phyloP scores from a whole-genome alignment of 2,329 filamentous ascomycete species.

The Zasmidium angulare region DNA sequence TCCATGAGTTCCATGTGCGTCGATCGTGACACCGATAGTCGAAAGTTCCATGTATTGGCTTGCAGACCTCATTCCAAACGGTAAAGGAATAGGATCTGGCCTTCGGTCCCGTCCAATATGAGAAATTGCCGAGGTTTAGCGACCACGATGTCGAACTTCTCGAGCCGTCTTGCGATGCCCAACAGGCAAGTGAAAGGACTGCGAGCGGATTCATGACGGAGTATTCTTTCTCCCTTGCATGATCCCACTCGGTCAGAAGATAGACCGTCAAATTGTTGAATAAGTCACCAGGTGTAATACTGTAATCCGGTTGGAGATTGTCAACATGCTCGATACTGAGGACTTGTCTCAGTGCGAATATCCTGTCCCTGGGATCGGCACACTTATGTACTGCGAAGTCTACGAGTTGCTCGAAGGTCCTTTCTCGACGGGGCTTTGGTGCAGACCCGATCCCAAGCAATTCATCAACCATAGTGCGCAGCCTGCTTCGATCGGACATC shows the following conservation, averaged over 20 bases:
- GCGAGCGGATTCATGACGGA: background rate
- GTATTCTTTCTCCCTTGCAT: no score
- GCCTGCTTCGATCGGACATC: no score
- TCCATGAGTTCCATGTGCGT: background rate
- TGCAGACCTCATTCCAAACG: no score
- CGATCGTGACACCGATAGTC: background rate
- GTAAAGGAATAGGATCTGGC: background rate
- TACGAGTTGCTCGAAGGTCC: background rate
- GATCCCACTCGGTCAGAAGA: background rate
- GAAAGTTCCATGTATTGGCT: no score
- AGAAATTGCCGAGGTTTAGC: background rate
- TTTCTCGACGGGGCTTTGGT: background rate
- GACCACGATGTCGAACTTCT: background rate
- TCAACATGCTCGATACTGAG: background rate
- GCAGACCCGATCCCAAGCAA: no score
- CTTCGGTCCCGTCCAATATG: background rate
- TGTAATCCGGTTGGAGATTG: background rate
- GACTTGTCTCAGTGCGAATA: background rate
- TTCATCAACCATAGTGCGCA: background rate
- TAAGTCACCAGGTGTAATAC: background rate
- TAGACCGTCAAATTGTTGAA: background rate
- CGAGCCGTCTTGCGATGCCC: background rate
- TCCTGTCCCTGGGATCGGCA: background rate
- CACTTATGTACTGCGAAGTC: background rate
- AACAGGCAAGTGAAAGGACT: background rate